Conservation (phyloP, 306 rosid genomes). For the Dryas drummondii region DNA sequence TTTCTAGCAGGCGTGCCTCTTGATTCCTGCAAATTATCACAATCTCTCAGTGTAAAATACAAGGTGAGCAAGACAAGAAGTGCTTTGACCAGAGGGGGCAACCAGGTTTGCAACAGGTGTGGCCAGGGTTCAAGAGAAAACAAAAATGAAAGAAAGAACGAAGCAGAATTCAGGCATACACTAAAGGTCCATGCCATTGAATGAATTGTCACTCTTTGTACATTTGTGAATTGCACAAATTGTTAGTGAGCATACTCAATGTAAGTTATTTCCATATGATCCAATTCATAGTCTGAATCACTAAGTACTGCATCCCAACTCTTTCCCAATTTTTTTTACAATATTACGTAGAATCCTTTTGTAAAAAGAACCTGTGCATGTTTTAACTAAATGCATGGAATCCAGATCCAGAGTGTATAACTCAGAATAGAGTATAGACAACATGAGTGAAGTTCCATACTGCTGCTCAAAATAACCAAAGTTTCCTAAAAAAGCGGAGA, state of each 20-base stretch:
- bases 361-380: neutral
- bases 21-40: constrained; percentile 62
- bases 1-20: constrained; percentile 86
- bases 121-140: neutral
- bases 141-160: neutral
- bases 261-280: neutral
- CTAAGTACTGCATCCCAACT: neutral
- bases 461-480: constrained; percentile 16
- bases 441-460: constrained; percentile 3
- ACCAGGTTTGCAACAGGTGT: neutral
- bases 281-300: neutral
- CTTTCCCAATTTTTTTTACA: neutral
- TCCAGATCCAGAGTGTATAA: neutral
- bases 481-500: neutral
- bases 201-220: neutral
- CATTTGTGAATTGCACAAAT: neutral
- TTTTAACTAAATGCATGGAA: neutral
- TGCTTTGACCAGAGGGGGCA: neutral
- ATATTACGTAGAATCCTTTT: neutral
- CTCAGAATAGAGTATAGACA: constrained; percentile 11
- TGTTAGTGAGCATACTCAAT: neutral
- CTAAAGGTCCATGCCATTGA: neutral
- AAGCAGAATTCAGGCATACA: neutral
- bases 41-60: constrained; percentile 8
- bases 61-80: neutral